phyloP scores from a whole-genome alignment of 2,329 filamentous ascomycete genomes.

The Colletotrichum lentis region DNA sequence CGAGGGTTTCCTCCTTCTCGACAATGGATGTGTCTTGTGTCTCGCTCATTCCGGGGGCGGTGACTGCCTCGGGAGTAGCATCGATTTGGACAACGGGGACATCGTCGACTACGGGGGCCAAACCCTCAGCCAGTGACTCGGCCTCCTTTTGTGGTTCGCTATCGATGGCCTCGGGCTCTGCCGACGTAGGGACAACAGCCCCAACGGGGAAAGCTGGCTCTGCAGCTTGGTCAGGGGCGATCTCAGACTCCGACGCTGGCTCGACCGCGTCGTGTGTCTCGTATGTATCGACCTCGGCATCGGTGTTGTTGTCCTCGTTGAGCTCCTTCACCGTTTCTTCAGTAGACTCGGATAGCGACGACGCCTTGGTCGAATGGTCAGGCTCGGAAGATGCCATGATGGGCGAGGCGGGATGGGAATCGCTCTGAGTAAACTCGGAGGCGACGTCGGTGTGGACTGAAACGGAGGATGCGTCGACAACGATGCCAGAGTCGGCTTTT shows the following conservation, averaged over 20 bases:
- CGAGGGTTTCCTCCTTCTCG: background rate
- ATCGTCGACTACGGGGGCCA: background rate
- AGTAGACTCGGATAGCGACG: constrained; percentile 69
- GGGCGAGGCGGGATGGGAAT: constrained; percentile 67
- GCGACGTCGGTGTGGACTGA: constrained; percentile 56
- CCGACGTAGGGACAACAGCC: background rate
- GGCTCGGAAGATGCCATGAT: constrained; percentile 62
- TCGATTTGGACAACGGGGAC: background rate
- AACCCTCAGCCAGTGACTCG: constrained; percentile 2
- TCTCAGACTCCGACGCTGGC: constrained; percentile 13
- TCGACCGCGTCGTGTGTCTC: constrained; percentile 39
- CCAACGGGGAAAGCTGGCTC: background rate
- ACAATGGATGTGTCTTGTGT: background rate
- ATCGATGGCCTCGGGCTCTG: constrained; percentile 5
- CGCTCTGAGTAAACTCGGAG: constrained; percentile 59
- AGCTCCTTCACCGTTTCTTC: constrained; percentile 62
- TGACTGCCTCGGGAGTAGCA: background rate
- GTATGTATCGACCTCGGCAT: constrained; percentile 10
- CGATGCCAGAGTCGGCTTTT: constrained; percentile 65
- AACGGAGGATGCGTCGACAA: constrained; percentile 56
- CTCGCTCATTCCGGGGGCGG: background rate
- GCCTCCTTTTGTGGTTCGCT: constrained; percentile 39
- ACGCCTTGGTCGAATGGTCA: constrained; percentile 68
- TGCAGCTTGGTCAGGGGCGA: background rate
- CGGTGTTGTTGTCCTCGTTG: constrained; percentile 42